A percentile compares a stretch with the other conserved stretches of the same genome.
These are phyloP conservation scores for Wickerhamomyces rabaulensis DNA, from an alignment of 805 yeast genomes.

Conservation along the genomic window DNA sequence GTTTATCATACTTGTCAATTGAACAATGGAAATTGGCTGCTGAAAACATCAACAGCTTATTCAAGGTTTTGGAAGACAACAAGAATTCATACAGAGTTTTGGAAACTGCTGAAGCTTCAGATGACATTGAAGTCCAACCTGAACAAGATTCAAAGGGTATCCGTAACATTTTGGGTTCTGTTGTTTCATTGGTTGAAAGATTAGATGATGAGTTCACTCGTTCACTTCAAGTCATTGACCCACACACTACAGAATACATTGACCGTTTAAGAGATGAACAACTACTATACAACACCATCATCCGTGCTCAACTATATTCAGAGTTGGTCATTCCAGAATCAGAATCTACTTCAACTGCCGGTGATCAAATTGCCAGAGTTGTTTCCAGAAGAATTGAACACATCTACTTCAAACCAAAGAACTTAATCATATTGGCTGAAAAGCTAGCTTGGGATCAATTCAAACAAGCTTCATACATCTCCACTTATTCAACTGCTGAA, in stretches of 20 bases:
- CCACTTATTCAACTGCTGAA: constrained; percentile 25
- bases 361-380: constrained; percentile 63
- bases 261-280: constrained; percentile 87
- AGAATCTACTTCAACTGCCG: constrained; percentile 23
- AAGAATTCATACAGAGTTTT: constrained; percentile 55
- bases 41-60: constrained; percentile 54
- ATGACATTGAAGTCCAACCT: constrained; percentile 72
- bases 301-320: constrained; percentile 82
- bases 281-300: constrained; percentile 63
- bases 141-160: constrained; percentile 59
- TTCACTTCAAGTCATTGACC: constrained; percentile 84
- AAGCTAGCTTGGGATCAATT: constrained; percentile 65
- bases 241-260: constrained; percentile 91
- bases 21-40: constrained; percentile 76
- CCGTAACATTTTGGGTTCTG: constrained; percentile 73
- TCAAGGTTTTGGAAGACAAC: constrained; percentile 65
- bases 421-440: constrained; percentile 67
- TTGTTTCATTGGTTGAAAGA: constrained; percentile 84
- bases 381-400: constrained; percentile 84
- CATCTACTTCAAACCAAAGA: constrained; percentile 84
- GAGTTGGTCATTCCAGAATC: constrained; percentile 53
- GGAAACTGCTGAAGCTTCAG: constrained; percentile 66
- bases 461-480: constrained; percentile 24
- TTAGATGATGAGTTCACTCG: constrained; percentile 90
- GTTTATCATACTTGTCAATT: constrained; percentile 66